Conservation (phyloP, 2,329 filamentous ascomycete species). For the Ambrosiella beaveri region DNA sequence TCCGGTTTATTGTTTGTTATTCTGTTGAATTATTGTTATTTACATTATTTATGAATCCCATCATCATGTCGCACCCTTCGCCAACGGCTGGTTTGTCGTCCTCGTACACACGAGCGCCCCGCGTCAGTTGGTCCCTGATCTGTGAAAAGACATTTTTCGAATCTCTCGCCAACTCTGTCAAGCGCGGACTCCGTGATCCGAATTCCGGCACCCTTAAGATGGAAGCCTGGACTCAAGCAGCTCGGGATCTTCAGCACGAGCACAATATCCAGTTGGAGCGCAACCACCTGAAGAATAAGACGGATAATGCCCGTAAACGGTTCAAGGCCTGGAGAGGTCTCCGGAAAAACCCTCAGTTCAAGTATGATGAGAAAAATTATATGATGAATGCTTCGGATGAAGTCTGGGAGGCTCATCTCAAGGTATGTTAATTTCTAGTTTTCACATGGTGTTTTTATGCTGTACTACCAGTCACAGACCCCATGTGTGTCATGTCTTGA, state of each 20-base stretch:
- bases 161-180: conserved; percentile 41
- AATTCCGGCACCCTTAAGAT: conserved; percentile 38
- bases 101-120: not conserved
- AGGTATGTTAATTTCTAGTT: conserved; percentile 24
- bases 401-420: conserved; percentile 38
- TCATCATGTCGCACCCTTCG: not conserved
- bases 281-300: conserved; percentile 45
- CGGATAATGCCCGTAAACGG: conserved; percentile 44
- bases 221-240: conserved; percentile 42
- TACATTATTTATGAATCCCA: not conserved
- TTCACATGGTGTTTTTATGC: not conserved
- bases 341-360: conserved; percentile 38
- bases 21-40: not conserved
- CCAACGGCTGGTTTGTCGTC: not conserved
- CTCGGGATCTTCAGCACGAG: conserved; percentile 34
- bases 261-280: conserved; percentile 42
- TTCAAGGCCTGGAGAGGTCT: conserved; percentile 44
- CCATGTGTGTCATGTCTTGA: not conserved
- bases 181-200: conserved; percentile 37
- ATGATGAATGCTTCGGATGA: conserved; percentile 40
- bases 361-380: conserved; percentile 32
- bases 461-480: not conserved
- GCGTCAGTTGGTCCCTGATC: conserved; percentile 40
- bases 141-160: conserved; percentile 45
- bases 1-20: too few species aligned